A percentile compares a stretch with the other conserved stretches of the same genome.
phyloP scores from a whole-genome alignment of 805 yeast genomes.

The Saturnispora sanitii region DNA sequence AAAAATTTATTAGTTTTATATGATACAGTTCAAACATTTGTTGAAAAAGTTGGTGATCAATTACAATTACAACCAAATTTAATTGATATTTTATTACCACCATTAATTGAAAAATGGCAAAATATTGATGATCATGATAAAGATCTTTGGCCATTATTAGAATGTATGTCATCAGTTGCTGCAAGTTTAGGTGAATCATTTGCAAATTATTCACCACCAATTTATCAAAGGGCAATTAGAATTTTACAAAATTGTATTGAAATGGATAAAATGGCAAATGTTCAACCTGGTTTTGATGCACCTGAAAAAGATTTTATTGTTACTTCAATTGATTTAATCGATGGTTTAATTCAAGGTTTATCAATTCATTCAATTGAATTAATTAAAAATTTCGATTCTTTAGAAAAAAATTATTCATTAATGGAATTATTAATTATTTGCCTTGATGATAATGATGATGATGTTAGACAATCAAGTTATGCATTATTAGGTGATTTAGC shows the following conservation, averaged over 20 bases:
- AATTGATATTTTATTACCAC: constrained; percentile 62
- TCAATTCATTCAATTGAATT: constrained; percentile 52
- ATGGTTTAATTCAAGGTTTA: constrained; percentile 88
- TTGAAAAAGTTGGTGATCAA: constrained; percentile 60
- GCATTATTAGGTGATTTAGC: constrained; percentile 89
- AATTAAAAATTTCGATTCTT: constrained; percentile 26
- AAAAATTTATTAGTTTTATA: constrained; percentile 74
- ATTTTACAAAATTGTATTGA: constrained; percentile 63
- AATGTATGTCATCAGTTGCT: constrained; percentile 87
- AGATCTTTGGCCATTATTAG: constrained; percentile 85
- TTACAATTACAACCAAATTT: constrained; percentile 44
- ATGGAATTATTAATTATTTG: constrained; percentile 58
- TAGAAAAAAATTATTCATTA: constrained; percentile 25
- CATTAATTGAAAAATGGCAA: constrained; percentile 77
- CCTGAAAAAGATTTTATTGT: constrained; percentile 89
- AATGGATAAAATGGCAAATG: constrained; percentile 49
- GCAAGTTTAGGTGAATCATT: constrained; percentile 76
- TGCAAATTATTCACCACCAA: constrained; percentile 82
- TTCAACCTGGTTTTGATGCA: constrained; percentile 56
- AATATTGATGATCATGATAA: constrained; percentile 63
- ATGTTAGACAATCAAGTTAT: constrained; percentile 88
- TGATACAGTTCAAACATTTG: constrained; percentile 85
- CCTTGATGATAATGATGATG: constrained; percentile 65
- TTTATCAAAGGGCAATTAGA: constrained; percentile 66
- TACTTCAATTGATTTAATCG: constrained; percentile 80